Percentiles rank a stretch among this genome's conserved stretches.
Conservation (phyloP, 441 rosid genomes). For the Oxalis stricta region DNA sequence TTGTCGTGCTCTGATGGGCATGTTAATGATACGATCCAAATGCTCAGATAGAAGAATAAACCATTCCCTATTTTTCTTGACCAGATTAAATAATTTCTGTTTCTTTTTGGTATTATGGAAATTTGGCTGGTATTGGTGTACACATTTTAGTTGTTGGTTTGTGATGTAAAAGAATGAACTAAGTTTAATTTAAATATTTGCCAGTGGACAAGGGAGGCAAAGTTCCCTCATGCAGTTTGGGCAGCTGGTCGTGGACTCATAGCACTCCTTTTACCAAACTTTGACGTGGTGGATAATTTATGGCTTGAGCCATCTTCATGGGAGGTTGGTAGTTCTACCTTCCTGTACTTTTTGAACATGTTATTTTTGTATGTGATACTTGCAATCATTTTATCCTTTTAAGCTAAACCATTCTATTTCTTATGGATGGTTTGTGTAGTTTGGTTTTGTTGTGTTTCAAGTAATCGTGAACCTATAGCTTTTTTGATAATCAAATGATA, state of each 20-base stretch:
- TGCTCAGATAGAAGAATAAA: background rate
- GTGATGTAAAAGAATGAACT: slow-evolving; percentile 9
- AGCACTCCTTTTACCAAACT: slow-evolving; percentile 70
- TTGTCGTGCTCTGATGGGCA: background rate
- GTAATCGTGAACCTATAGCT: background rate
- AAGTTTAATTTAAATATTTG: slow-evolving; percentile 10
- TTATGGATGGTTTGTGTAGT: background rate
- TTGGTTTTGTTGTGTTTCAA: background rate
- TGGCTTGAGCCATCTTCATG: slow-evolving; percentile 96
- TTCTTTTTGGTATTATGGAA: background rate
- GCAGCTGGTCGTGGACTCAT: slow-evolving; percentile 95
- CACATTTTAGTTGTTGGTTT: background rate
- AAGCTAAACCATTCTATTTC: background rate
- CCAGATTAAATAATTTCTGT: background rate
- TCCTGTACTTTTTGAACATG: background rate
- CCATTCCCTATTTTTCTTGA: background rate
- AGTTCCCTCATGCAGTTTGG: slow-evolving; percentile 95
- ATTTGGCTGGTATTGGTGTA: background rate
- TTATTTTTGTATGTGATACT: background rate
- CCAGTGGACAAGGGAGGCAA: slow-evolving; percentile 89
- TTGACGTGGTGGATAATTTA: slow-evolving; percentile 68
- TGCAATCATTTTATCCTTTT: too few species aligned
- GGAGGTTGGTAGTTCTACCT: slow-evolving; percentile 38
- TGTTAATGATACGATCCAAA: background rate
- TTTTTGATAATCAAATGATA: too few species aligned